These are phyloP conservation scores for Dactylellina parvicollis DNA, from an alignment of 2,329 filamentous ascomycete species.

Conservation along the genomic window DNA sequence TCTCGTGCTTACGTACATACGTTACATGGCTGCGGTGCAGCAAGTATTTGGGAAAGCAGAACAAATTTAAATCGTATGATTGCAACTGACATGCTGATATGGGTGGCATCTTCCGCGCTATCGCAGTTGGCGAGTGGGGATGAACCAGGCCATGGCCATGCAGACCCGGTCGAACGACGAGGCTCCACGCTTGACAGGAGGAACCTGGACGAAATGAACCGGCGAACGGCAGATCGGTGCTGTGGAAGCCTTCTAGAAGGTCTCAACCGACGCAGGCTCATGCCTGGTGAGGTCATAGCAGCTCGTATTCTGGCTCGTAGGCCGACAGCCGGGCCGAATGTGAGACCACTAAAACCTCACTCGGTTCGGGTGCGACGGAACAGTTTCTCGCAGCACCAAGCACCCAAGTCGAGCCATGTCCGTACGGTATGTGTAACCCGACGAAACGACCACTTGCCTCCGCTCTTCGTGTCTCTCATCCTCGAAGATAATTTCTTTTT, in stretches of 20 bases:
- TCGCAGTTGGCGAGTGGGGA: background rate
- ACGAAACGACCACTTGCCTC: too few species aligned
- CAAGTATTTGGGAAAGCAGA: background rate
- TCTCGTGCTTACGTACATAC: slow-evolving; percentile 26
- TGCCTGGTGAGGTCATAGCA: slow-evolving; percentile 45
- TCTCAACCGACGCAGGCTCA: slow-evolving; percentile 8
- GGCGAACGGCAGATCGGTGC: slow-evolving; percentile 27
- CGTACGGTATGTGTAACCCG: slow-evolving; percentile 18
- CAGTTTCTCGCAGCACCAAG: background rate
- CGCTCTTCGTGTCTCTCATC: slow-evolving; percentile 9
- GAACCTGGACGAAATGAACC: background rate
- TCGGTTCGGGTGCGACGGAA: slow-evolving; percentile 29
- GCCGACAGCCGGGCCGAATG: slow-evolving; percentile 13
- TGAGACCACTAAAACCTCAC: background rate
- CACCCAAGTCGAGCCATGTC: too few species aligned
- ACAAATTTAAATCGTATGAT: background rate
- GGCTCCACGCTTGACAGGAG: too few species aligned
- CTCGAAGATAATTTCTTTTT: slow-evolving; percentile 8
- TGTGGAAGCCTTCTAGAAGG: slow-evolving; percentile 47
- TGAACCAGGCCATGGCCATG: too few species aligned
- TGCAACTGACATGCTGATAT: background rate
- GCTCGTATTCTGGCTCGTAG: background rate
- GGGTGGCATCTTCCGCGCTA: background rate
- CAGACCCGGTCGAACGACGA: too few species aligned
- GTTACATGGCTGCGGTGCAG: slow-evolving; percentile 34